Conservation (phyloP, 495 filamentous ascomycete species). For the Hypomontagnella monticulosa region DNA sequence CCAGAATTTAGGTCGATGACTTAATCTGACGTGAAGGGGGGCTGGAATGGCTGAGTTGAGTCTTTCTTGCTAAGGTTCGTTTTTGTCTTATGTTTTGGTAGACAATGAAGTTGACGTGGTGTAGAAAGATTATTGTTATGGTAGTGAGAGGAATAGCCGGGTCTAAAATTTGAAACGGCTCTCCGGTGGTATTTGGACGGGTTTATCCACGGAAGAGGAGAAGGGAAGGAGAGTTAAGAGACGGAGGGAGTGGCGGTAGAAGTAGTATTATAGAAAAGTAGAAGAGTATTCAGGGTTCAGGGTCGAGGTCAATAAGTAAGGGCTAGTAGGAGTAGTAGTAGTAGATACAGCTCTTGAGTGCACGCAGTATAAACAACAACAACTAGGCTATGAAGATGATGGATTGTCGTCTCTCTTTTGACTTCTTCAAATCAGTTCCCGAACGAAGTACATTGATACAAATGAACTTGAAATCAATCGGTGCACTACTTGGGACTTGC, state of each 20-base stretch:
- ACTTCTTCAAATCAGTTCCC: conserved; percentile 26
- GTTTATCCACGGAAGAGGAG: conserved; percentile 30
- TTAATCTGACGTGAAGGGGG: conserved; percentile 41
- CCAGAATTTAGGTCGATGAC: conserved; percentile 22
- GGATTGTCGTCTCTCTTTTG: conserved; percentile 27
- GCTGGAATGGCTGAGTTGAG: conserved; percentile 13
- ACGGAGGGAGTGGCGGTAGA: conserved; percentile 23
- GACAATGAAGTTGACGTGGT: neutral
- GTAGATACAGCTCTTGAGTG: neutral
- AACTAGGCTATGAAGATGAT: conserved; percentile 32
- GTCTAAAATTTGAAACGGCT: conserved; percentile 29
- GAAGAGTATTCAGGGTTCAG: too few relatives aligned
- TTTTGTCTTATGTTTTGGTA: too few relatives aligned
- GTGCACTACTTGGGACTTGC: conserved; percentile 47
- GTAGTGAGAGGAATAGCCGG: conserved; percentile 24
- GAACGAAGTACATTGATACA: conserved; percentile 41
- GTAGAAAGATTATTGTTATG: conserved; percentile 31
- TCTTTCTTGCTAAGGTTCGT: neutral
- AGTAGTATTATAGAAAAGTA: conserved; percentile 1
- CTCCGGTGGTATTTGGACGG: conserved; percentile 30
- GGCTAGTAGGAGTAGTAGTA: neutral
- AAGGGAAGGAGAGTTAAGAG: conserved; percentile 10
- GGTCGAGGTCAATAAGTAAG: too few relatives aligned
- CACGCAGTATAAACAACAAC: conserved; percentile 16
- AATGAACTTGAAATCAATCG: conserved; percentile 38